These are phyloP conservation scores for Euphorbia celastroides DNA, from an alignment of 441 rosid species.

Conservation along the genomic window DNA sequence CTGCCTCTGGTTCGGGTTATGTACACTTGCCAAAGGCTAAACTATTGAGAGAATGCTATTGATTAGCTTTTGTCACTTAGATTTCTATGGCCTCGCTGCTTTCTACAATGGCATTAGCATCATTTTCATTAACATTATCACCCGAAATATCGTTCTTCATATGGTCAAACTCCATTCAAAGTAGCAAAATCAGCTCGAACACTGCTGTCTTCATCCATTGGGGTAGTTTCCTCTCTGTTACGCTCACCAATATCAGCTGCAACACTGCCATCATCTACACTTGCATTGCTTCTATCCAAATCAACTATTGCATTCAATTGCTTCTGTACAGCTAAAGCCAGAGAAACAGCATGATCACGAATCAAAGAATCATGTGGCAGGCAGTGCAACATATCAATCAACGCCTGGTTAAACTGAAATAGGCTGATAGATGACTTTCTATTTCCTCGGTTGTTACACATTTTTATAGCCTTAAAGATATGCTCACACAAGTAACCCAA, in stretches of 20 bases:
- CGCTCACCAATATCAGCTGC: slow-evolving; percentile 19
- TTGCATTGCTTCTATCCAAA: slow-evolving; percentile 23
- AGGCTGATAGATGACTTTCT: slow-evolving; percentile 45
- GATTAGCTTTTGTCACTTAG: background rate
- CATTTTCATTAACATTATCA: slow-evolving; percentile 4
- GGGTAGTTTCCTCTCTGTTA: slow-evolving; percentile 21
- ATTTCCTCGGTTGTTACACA: slow-evolving; percentile 33
- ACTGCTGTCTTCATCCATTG: slow-evolving; percentile 25
- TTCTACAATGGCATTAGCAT: slow-evolving; percentile 1
- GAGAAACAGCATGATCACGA: slow-evolving; percentile 72
- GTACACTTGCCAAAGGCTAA: slow-evolving; percentile 1
- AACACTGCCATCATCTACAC: background rate
- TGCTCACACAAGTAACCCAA: slow-evolving; percentile 81
- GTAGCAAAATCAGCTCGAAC: no score
- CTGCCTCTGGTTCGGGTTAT: background rate
- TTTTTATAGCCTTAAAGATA: slow-evolving; percentile 47
- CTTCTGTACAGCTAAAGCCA: slow-evolving; percentile 53
- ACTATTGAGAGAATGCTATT: background rate
- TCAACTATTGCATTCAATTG: slow-evolving; percentile 37
- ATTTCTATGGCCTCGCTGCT: background rate
- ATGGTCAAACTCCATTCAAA: no score
- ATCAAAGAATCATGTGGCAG: slow-evolving; percentile 66
- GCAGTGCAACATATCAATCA: slow-evolving; percentile 53
- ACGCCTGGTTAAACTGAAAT: slow-evolving; percentile 51
- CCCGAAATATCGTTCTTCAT: background rate